A percentile compares a stretch with the other conserved stretches of the same genome.
These are phyloP conservation scores for Alnus glutinosa DNA, from an alignment of 306 rosid species.

Conservation along the genomic window DNA sequence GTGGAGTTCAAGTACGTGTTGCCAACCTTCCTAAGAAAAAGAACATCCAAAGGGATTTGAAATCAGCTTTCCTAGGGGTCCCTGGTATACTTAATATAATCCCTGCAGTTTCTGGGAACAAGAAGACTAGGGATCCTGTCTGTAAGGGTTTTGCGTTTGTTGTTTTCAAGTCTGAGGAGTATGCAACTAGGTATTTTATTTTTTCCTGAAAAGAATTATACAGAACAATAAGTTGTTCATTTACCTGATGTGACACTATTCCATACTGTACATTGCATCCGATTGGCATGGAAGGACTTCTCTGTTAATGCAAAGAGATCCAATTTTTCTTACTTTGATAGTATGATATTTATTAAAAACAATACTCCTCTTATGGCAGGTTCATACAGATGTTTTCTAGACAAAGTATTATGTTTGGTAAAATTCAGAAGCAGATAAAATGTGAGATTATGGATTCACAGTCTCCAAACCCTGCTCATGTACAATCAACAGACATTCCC, in stretches of 20 bases:
- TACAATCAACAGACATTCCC: slow-evolving; percentile 17
- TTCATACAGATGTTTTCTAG: slow-evolving; percentile 60
- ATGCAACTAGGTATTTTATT: slow-evolving; percentile 64
- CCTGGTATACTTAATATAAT: slow-evolving; percentile 60
- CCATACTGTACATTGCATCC: slow-evolving; percentile 9
- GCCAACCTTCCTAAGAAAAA: slow-evolving; percentile 78
- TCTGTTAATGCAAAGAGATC: not conserved
- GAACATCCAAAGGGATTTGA: slow-evolving; percentile 76
- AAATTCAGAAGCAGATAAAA: slow-evolving; percentile 72
- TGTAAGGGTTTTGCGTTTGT: slow-evolving; percentile 92
- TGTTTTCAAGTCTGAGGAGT: slow-evolving; percentile 60
- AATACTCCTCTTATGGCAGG: slow-evolving; percentile 40
- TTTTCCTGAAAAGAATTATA: not conserved
- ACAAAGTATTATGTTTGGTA: slow-evolving; percentile 62
- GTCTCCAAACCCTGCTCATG: slow-evolving; percentile 36
- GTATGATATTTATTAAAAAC: slow-evolving; percentile 1
- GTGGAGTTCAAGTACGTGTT: slow-evolving; percentile 56
- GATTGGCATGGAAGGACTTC: slow-evolving; percentile 8
- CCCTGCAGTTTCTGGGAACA: slow-evolving; percentile 75
- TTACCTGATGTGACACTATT: not conserved
- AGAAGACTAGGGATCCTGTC: slow-evolving; percentile 90
- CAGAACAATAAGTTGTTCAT: not conserved
- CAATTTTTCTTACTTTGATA: slow-evolving; percentile 18
- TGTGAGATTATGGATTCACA: slow-evolving; percentile 54
- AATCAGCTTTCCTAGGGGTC: slow-evolving; percentile 58